Conservation (phyloP, 306 rosid species). For the Cicer arietinum region DNA sequence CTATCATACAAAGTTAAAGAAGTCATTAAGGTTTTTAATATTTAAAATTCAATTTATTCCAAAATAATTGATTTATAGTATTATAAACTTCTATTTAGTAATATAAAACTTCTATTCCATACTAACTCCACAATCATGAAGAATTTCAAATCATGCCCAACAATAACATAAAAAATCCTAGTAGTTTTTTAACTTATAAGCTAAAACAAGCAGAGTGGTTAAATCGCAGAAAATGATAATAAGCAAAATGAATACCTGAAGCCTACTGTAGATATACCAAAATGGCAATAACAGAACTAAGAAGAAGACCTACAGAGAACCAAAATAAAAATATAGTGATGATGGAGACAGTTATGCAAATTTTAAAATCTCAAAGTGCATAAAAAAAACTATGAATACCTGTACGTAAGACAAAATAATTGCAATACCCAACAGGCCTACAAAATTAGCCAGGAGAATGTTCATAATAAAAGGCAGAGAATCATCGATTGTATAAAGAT, state of each 20-base stretch:
- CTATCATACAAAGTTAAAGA: constrained; percentile 28
- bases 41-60: constrained; percentile 31
- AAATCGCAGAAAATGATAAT: constrained; percentile 14
- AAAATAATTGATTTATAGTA: constrained; percentile 21
- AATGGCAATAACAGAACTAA: constrained; percentile 84
- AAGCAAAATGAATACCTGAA: constrained; percentile 70
- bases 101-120: constrained; percentile 9
- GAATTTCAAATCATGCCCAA: constrained; percentile 24
- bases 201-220: constrained; percentile 24
- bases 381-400: constrained; percentile 51
- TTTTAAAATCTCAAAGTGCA: constrained; percentile 17
- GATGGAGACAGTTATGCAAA: constrained; percentile 15
- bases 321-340: constrained; percentile 36
- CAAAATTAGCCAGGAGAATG: constrained; percentile 93
- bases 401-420: constrained; percentile 82
- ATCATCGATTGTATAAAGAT: constrained; percentile 93
- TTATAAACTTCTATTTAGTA: background rate
- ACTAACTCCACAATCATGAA: constrained; percentile 13
- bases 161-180: constrained; percentile 34
- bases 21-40: constrained; percentile 20
- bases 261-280: constrained; percentile 91
- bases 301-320: constrained; percentile 73
- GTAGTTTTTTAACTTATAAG: constrained; percentile 26
- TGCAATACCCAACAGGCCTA: constrained; percentile 90
- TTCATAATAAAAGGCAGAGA: constrained; percentile 95